Conservation (phyloP, 1,284 basidiomycete genomes). For the Pholiota adiposa region DNA sequence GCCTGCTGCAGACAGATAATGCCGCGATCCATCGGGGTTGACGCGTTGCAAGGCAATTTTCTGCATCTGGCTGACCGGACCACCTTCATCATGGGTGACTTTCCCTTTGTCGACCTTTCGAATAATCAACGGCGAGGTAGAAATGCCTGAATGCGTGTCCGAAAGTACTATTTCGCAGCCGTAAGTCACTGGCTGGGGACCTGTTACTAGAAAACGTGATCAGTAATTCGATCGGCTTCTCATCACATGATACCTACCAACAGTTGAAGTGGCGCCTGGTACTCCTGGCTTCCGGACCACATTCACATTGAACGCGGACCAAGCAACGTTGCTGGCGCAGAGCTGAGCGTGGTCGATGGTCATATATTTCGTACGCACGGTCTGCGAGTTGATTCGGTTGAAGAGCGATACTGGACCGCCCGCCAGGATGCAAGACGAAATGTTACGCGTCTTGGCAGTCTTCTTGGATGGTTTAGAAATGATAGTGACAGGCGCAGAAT, state of each 20-base stretch:
- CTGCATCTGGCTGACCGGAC: conserved; percentile 95
- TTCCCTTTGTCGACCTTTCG: conserved; percentile 93
- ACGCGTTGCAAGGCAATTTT: conserved; percentile 90
- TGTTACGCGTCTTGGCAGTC: conserved; percentile 94
- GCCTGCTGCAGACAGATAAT: conserved; percentile 83
- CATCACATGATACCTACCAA: conserved; percentile 64
- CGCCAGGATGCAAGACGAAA: conserved; percentile 88
- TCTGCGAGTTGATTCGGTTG: conserved; percentile 97
- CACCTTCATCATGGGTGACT: conserved; percentile 81
- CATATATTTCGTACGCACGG: conserved; percentile 97
- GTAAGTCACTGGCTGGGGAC: conserved; percentile 86
- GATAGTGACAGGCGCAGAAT: conserved; percentile 90
- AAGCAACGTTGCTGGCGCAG: conserved; percentile 84
- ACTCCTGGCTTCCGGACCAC: conserved; percentile 67
- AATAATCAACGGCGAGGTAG: conserved; percentile 86
- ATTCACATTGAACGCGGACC: conserved; percentile 94
- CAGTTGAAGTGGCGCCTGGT: conserved; percentile 46
- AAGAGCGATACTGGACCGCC: conserved; percentile 93
- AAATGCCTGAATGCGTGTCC: conserved; percentile 83
- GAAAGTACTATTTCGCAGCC: conserved; percentile 88
- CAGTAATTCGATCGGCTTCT: conserved; percentile 34
- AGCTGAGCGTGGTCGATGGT: conserved; percentile 85
- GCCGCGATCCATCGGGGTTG: conserved; percentile 77
- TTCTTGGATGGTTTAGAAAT: conserved; percentile 98
- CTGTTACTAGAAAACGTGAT: conserved; percentile 38